Evolutionary conservation across 2,329 filamentous ascomycete species (phyloP).

Genomic region (Plenodomus biglobosus): DNA sequence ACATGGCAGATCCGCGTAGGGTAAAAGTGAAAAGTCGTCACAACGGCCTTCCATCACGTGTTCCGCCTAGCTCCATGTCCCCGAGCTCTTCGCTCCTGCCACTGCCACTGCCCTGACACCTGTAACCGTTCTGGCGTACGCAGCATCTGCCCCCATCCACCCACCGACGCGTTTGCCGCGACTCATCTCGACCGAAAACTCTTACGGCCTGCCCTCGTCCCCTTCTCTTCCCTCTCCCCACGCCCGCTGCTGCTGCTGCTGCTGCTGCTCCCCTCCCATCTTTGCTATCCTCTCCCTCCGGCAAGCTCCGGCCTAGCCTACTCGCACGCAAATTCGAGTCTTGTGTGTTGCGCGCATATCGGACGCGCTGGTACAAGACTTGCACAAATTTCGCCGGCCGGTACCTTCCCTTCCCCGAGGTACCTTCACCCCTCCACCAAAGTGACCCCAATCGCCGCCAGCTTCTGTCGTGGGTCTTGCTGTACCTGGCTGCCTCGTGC

Average conservation of each 20-base stretch:
- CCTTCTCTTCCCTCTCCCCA: conserved; percentile 13
- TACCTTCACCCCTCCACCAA: conserved; percentile 20
- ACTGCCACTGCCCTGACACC: conserved; percentile 10
- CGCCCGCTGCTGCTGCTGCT: too few relatives aligned
- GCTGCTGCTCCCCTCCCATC: conserved; percentile 7
- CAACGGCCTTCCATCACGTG: conserved; percentile 21
- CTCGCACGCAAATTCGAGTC: conserved; percentile 26
- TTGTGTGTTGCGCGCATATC: conserved; percentile 27
- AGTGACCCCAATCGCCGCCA: conserved; percentile 14
- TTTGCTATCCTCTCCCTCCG: conserved; percentile 15
- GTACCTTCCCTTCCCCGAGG: conserved; percentile 16
- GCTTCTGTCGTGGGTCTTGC: conserved; percentile 27
- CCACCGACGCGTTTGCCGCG: conserved; percentile 27
- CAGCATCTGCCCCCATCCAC: neutral
- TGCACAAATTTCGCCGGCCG: conserved; percentile 31
- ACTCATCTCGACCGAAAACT: conserved; percentile 18
- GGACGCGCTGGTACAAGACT: conserved; percentile 23
- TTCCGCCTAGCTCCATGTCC: neutral
- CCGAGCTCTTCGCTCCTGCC: conserved; percentile 6
- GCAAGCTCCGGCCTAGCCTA: conserved; percentile 30
- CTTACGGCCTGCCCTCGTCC: conserved; percentile 14
- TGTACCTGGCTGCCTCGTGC: conserved; percentile 38
- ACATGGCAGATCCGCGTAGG: neutral
- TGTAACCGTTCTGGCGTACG: conserved; percentile 15
- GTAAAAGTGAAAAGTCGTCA: conserved; percentile 14